Conservation (phyloP, 1,284 basidiomycete genomes). For the Ustilago xerochloae region DNA sequence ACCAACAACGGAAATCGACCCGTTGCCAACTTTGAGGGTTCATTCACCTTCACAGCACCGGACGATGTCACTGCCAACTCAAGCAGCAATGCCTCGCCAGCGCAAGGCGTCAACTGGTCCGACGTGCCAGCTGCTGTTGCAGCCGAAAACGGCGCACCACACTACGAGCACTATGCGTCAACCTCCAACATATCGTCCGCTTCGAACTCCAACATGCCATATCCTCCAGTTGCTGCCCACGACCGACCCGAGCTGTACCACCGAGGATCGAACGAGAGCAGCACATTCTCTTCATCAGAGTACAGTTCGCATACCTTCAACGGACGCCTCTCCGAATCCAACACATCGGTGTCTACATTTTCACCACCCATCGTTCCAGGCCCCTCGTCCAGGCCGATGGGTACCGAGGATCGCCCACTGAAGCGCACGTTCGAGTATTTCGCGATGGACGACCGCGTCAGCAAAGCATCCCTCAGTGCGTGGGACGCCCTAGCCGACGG, state of each 20-base stretch:
- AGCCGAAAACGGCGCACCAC: slow-evolving; percentile 2
- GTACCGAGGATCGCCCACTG: slow-evolving; percentile 23
- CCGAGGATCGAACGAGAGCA: slow-evolving; percentile 31
- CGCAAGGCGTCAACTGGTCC: neutral
- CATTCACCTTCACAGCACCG: slow-evolving; percentile 17
- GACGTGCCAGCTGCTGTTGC: neutral
- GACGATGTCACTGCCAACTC: neutral
- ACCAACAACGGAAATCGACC: neutral
- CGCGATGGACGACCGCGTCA: slow-evolving; percentile 19
- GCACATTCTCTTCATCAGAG: slow-evolving; percentile 25
- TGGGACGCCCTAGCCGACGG: slow-evolving; percentile 46
- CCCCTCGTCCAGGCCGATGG: slow-evolving; percentile 27
- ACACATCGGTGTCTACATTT: slow-evolving; percentile 22
- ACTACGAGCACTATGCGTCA: slow-evolving; percentile 26
- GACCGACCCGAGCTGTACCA: slow-evolving; percentile 30
- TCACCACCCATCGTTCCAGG: slow-evolving; percentile 25
- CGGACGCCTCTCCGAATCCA: slow-evolving; percentile 19
- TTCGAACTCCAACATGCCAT: neutral
- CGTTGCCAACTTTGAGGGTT: slow-evolving; percentile 3
- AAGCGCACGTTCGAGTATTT: slow-evolving; percentile 25
- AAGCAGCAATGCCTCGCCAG: slow-evolving; percentile 7
- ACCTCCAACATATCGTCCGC: neutral
- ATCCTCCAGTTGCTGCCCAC: neutral
- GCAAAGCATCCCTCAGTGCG: slow-evolving; percentile 32
- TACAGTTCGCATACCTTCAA: slow-evolving; percentile 18